A percentile compares a stretch with the other conserved stretches of the same genome.
Conservation (phyloP, 1,139 yeast genomes). For the Diutina sp. region DNA sequence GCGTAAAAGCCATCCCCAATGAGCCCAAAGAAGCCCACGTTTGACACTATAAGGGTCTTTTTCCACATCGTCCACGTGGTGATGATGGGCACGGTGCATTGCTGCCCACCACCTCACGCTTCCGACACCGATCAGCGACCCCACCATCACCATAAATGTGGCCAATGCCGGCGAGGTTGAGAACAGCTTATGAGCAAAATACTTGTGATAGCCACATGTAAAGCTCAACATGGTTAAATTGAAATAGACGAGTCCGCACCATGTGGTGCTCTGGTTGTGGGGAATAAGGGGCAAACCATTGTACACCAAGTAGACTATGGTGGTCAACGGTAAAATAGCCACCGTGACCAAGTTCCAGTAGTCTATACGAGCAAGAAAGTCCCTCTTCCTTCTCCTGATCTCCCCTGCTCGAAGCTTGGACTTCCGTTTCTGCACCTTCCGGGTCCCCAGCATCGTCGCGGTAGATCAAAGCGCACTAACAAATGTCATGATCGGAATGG, state of each 20-base stretch:
- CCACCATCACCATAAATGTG: conserved; percentile 18
- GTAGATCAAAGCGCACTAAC: background rate
- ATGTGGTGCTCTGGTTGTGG: conserved; percentile 14
- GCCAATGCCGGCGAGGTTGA: conserved; percentile 9
- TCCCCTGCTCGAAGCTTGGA: conserved; percentile 3
- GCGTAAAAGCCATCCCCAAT: conserved; percentile 51
- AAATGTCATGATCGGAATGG: background rate
- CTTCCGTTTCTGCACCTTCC: conserved; percentile 1
- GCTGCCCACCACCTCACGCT: conserved; percentile 52
- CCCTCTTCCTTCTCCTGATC: conserved; percentile 19
- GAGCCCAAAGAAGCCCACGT: conserved; percentile 46
- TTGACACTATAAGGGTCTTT: conserved; percentile 55
- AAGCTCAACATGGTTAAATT: conserved; percentile 27
- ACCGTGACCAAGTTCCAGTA: conserved; percentile 20
- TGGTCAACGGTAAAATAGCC: conserved; percentile 18
- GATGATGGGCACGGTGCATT: conserved; percentile 59
- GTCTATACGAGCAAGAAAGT: conserved; percentile 21
- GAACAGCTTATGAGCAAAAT: conserved; percentile 52
- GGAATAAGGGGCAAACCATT: conserved; percentile 8
- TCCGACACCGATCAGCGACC: conserved; percentile 52
- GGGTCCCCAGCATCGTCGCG: background rate
- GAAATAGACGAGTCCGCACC: conserved; percentile 25
- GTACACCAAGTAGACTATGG: conserved; percentile 13
- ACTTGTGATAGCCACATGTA: conserved; percentile 51
- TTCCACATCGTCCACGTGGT: conserved; percentile 51